Base-by-base conservation (phyloP, 371 early-diverging fungal species). In the Mucor saturninus region DNA sequence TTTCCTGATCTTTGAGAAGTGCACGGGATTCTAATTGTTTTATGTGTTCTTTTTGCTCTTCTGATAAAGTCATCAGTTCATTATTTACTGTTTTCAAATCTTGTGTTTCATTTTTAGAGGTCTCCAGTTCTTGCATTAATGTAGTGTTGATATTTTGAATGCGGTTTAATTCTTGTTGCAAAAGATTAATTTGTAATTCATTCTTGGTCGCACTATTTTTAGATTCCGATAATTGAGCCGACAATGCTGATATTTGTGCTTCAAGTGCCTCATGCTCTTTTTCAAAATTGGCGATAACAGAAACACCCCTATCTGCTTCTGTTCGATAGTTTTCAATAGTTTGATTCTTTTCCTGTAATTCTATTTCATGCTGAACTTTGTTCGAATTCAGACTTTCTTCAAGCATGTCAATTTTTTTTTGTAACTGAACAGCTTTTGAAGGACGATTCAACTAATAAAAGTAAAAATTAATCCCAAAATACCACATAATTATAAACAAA, bases 361-460 rank as follows among this genome's bases (percentile, higher is more conserved):
- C 31, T 13, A 56, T 35, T 35, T 56, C 35, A 28, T 61, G 54
- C 13, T 43, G 39, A 7, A 10, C 32, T 60, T 71, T 53, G 37
- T 42, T 15, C 5, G 43, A 29, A 60, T 45, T 39, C 66, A 39
- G 28, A 56, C 64, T 21, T 5, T 75, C 63, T 48, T 73, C 64
- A 9, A 71, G 31, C 15, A 67, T 65, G 11, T 77, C 74, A 15
- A 74, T 21, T 32, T 69, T 66, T 49, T 69, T 77, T 45, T 69
- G 69, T 39, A 71, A 57, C 35, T 69, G 72, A 11, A 48, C 60
- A 30, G 69, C 65, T 62, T 72, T 74, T 30, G 46, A 46, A 46
- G 46, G 63, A 57, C 13, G 69, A 62, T 39, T 65, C 68, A 46
- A 46, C 46, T 56, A 43, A 39, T 43, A 13, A 54, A 54, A 51